phyloP scores from a whole-genome alignment of 2,329 filamentous ascomycete species.

The Cercospora sp. region DNA sequence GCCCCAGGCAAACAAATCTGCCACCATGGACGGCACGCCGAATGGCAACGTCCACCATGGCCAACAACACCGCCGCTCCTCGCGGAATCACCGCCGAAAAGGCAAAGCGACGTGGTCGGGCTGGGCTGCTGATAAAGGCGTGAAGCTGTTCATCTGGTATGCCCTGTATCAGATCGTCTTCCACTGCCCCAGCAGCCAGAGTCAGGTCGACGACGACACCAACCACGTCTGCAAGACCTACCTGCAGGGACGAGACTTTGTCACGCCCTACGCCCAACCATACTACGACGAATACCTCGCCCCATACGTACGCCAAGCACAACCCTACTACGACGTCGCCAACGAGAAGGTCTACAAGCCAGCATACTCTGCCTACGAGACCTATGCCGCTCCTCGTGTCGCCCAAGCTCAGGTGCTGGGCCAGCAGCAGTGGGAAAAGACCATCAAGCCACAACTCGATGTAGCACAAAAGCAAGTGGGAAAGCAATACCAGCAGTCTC shows the following conservation, averaged over 20 bases:
- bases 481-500: conserved; percentile 65
- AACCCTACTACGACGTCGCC: conserved; percentile 66
- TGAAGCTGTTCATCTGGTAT: conserved; percentile 78
- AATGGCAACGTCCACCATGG: conserved; percentile 21
- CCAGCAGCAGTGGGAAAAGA: conserved; percentile 73
- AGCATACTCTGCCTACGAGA: conserved; percentile 60
- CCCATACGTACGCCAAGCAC: conserved; percentile 73
- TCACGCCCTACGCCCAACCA: conserved; percentile 74
- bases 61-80: conserved; percentile 20
- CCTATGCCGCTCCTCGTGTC: conserved; percentile 73
- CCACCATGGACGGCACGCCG: conserved; percentile 27
- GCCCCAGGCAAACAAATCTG: conserved; percentile 12
- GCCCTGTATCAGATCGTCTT: conserved; percentile 77
- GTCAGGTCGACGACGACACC: conserved; percentile 66
- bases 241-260: conserved; percentile 61
- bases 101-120: conserved; percentile 24
- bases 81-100: conserved; percentile 21
- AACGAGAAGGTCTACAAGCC: conserved; percentile 67
- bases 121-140: conserved; percentile 33
- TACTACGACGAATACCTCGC: conserved; percentile 84
- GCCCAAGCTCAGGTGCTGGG: conserved; percentile 66
- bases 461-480: conserved; percentile 62
- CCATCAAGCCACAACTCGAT: conserved; percentile 71
- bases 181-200: conserved; percentile 71
- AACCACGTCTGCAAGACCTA: conserved; percentile 84